These are phyloP conservation scores for Tremella fuciformis DNA, from an alignment of 768 basidiomycete genomes.

Conservation along the genomic window DNA sequence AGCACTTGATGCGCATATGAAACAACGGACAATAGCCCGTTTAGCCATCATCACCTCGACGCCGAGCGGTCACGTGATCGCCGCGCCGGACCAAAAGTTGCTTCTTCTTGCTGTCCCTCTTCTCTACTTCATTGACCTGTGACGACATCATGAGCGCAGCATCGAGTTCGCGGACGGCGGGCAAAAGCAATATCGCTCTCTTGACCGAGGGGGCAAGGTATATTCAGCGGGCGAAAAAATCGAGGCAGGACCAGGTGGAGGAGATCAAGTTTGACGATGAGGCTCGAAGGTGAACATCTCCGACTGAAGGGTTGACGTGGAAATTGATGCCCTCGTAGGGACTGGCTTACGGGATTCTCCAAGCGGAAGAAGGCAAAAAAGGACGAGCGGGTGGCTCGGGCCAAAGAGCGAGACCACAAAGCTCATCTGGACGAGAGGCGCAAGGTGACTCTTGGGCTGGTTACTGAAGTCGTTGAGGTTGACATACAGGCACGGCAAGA, in stretches of 20 bases:
- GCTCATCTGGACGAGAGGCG: conserved; percentile 70
- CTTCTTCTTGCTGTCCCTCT: too few relatives aligned
- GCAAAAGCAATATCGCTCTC: conserved; percentile 46
- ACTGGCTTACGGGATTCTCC: conserved; percentile 89
- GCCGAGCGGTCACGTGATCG: too few relatives aligned
- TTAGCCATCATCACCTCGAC: too few relatives aligned
- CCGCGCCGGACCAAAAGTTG: too few relatives aligned
- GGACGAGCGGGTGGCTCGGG: conserved; percentile 70
- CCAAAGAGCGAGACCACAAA: conserved; percentile 71
- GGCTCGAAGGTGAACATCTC: conserved; percentile 64
- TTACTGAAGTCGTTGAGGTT: background rate
- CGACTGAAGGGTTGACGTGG: background rate
- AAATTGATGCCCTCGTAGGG: conserved; percentile 55
- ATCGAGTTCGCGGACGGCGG: background rate
- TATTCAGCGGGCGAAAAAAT: conserved; percentile 59
- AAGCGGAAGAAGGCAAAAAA: conserved; percentile 83
- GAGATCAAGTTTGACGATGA: conserved; percentile 83
- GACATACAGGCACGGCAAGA: conserved; percentile 66
- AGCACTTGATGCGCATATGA: too few relatives aligned
- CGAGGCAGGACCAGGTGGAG: conserved; percentile 65
- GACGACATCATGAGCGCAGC: too few relatives aligned
- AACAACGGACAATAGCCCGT: too few relatives aligned
- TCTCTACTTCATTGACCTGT: too few relatives aligned
- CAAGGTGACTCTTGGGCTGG: conserved; percentile 59
- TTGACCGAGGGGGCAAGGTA: conserved; percentile 48